Conservation (phyloP, 208 protist genomes). For the Cochliopodium minus region DNA sequence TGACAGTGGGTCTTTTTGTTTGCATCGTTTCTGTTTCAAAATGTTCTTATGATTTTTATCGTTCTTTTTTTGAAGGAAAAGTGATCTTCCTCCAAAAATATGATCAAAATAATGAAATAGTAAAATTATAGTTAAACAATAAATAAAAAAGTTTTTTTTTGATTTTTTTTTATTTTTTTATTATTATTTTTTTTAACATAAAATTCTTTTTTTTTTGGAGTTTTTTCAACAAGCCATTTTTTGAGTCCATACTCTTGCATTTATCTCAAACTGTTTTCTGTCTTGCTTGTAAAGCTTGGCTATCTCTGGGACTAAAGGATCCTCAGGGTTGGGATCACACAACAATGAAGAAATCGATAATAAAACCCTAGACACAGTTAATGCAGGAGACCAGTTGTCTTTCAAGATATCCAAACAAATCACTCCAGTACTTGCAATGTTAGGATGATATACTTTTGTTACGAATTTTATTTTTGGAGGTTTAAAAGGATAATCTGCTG, state of each 20-base stretch:
- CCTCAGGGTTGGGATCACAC: conserved; percentile 46
- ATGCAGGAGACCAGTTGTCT: conserved; percentile 45
- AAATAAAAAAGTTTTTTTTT: too few relatives aligned
- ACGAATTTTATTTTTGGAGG: conserved; percentile 71
- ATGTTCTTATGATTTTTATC: too few relatives aligned
- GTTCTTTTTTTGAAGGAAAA: too few relatives aligned
- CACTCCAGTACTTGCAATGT: conserved; percentile 77
- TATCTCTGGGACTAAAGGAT: conserved; percentile 34
- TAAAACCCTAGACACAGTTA: conserved; percentile 23
- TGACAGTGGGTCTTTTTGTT: too few relatives aligned
- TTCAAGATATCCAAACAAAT: conserved; percentile 96
- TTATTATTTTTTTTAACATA: too few relatives aligned
- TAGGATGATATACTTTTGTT: conserved; percentile 71
- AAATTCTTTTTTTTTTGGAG: too few relatives aligned
- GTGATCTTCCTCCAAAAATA: too few relatives aligned
- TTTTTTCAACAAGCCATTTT: too few relatives aligned
- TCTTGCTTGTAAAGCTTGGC: neutral
- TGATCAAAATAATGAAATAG: too few relatives aligned
- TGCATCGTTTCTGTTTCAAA: too few relatives aligned
- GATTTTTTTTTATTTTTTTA: too few relatives aligned
- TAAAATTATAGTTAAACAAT: too few relatives aligned
- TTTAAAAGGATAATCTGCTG: conserved; percentile 90
- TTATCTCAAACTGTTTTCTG: neutral
- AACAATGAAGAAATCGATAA: conserved; percentile 50
- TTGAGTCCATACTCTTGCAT: neutral